Base-by-base conservation (phyloP, 345 rosid species). In the Nephelium lappaceum region DNA sequence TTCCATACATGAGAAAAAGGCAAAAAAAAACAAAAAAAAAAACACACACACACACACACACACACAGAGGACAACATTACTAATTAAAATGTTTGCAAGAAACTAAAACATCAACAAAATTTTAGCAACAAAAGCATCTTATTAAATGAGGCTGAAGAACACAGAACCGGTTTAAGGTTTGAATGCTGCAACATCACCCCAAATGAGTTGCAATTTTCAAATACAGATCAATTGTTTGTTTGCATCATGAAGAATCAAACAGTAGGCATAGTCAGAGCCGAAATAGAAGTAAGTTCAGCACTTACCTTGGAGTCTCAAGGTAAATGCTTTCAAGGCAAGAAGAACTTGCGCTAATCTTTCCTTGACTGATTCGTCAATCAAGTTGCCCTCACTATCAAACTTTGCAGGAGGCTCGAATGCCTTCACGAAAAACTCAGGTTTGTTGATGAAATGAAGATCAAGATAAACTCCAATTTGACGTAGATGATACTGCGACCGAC, bases 371-470 rank as follows among this genome's bases (percentile, higher is more conserved):
- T 80, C 84, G 77, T 93, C 97, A 23, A 89, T 78, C 81, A 95
- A 67, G 84, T 92, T 87, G 49, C 99, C 95, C 45, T 91, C 83
- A 0, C 78, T 71, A 16, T 95, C 97, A 47, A 95, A 95, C 77
- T 92, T 95, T 14, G 91, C 86, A 27, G 97, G 99, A 57, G 93
- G 91, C 51, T 89, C 86, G 77, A 86, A 91, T 4, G 97, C 97
- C 24, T 88, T 87, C 81, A 95, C 39, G 81, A 83, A 88, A 82
- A 91, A 91, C 88, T 90, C 95, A 0, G 97, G 99, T 53, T 89
- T 91, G 85, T 95, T 95, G 83, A 95, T 87, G 90, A 93, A 93
- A 83, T 95, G 99, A 78, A 93, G 94, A 74, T 92, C 91, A 1
- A 93, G 87, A 78, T 71, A 90, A 12, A 92, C 97, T 65, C 97